phyloP scores from a whole-genome alignment of 306 rosid species.

The Cyamopsis tetragonoloba region DNA sequence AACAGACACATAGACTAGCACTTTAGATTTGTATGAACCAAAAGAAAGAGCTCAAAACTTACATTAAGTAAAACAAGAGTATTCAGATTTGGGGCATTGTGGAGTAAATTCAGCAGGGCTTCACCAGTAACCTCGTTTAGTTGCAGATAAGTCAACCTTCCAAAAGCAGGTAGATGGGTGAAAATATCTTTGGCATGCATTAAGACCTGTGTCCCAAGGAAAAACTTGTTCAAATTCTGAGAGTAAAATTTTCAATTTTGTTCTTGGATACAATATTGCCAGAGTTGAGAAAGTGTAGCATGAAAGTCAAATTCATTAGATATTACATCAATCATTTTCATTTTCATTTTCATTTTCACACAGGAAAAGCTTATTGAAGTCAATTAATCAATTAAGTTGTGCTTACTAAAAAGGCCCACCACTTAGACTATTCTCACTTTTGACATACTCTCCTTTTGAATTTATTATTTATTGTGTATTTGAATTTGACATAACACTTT shows the following conservation, averaged over 20 bases:
- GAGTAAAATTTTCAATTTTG: neutral
- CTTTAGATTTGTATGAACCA: neutral
- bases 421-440: too few species aligned
- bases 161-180: constrained; percentile 11
- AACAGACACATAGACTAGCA: neutral
- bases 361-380: too few species aligned
- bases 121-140: constrained; percentile 19
- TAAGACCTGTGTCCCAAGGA: neutral
- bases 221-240: neutral
- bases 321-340: too few species aligned
- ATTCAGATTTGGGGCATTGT: constrained; percentile 24
- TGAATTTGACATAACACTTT: too few species aligned
- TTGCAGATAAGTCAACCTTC: constrained; percentile 24
- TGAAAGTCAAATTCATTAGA: too few species aligned
- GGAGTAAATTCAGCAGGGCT: constrained; percentile 15
- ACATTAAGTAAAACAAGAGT: constrained; percentile 27
- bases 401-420: too few species aligned
- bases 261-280: too few species aligned
- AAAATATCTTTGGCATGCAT: neutral
- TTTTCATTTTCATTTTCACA: too few species aligned
- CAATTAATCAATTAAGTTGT: too few species aligned
- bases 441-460: too few species aligned
- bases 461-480: too few species aligned
- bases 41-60: neutral
- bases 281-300: too few species aligned